Evolutionary conservation across 164 flowering plant genomes (phyloP).

Genomic region (Litsea cubeba): DNA sequence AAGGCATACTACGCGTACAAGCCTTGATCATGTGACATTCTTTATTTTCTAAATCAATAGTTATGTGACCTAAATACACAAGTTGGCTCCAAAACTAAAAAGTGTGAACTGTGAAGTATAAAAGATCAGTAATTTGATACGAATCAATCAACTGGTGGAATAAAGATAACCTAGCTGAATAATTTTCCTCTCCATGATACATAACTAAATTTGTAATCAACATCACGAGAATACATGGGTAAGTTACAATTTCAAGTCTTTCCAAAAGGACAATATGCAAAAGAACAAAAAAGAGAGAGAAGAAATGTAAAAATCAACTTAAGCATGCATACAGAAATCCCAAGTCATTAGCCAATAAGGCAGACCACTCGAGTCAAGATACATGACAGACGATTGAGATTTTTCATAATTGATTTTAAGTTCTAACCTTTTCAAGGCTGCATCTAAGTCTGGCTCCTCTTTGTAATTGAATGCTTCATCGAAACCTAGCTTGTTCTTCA

Average conservation of each 20-base stretch:
- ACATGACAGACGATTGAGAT: neutral
- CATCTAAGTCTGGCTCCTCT: constrained; percentile 44
- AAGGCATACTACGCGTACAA: too few species aligned
- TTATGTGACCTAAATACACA: too few species aligned
- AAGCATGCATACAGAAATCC: neutral
- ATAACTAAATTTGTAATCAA: neutral
- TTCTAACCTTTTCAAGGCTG: constrained; percentile 51
- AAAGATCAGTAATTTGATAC: too few species aligned
- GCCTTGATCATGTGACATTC: too few species aligned
- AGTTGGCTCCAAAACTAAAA: too few species aligned
- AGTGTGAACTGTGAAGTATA: too few species aligned
- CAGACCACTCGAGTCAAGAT: neutral
- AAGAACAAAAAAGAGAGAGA: neutral
- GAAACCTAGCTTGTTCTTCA: constrained; percentile 52
- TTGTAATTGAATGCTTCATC: constrained; percentile 66
- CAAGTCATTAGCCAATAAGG: neutral
- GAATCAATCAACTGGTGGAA: neutral
- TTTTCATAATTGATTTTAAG: neutral
- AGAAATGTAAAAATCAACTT: neutral
- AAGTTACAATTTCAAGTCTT: neutral
- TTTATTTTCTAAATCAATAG: too few species aligned
- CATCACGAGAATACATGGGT: neutral
- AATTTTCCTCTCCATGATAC: neutral
- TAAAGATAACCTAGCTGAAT: neutral
- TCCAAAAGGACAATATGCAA: neutral